Evolutionary conservation across 768 basidiomycete species (phyloP).

Genomic region (Hydnomerulius pinastri): DNA sequence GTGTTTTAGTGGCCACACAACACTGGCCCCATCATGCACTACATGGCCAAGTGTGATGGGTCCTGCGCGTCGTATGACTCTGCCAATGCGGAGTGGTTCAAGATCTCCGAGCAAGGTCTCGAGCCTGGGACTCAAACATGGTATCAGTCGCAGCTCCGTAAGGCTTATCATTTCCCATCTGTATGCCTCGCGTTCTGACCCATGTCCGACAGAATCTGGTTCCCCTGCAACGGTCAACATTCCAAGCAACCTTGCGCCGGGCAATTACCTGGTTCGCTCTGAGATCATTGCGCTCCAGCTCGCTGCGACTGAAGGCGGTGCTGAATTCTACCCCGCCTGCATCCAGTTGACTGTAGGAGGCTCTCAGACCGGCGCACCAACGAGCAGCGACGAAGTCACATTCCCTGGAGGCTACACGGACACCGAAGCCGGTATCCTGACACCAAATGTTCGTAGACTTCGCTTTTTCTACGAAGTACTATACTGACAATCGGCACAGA

Average conservation of each 20-base stretch:
- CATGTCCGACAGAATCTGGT: constrained; percentile 36
- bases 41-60: constrained; percentile 64
- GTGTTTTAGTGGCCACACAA: constrained; percentile 50
- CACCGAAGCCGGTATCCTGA: constrained; percentile 66
- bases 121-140: constrained; percentile 39
- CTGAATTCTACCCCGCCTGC: constrained; percentile 38
- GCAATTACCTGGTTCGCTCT: constrained; percentile 74
- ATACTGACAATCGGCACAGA: constrained; percentile 10
- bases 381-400: constrained; percentile 42
- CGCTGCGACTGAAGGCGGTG: constrained; percentile 53
- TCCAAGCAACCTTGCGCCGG: constrained; percentile 55
- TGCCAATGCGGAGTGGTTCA: constrained; percentile 67
- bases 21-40: constrained; percentile 68
- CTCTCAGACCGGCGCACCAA: constrained; percentile 23
- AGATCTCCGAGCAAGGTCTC: constrained; percentile 58
- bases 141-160: constrained; percentile 52
- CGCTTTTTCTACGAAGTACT: not conserved
- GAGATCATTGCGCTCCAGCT: constrained; percentile 79
- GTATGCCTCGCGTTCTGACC: not conserved
- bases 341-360: constrained; percentile 29
- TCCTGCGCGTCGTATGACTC: constrained; percentile 59
- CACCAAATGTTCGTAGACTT: constrained; percentile 38
- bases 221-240: constrained; percentile 40
- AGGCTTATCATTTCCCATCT: constrained; percentile 9
- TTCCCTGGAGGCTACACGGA: constrained; percentile 75